phyloP scores from a whole-genome alignment of 495 filamentous ascomycete species.

The Penicillium antarcticum region DNA sequence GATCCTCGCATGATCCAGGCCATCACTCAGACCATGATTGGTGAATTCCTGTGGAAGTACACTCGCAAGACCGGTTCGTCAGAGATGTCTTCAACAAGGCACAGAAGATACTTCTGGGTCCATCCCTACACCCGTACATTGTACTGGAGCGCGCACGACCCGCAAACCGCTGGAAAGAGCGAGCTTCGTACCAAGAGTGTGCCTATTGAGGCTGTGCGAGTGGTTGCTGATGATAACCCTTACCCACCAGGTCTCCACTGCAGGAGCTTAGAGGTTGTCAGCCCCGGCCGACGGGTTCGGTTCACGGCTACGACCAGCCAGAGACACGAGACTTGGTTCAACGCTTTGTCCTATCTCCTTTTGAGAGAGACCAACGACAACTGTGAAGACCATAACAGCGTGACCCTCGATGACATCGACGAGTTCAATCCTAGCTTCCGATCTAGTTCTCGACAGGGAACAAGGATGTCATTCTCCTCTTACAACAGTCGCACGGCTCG shows the following conservation, averaged over 20 bases:
- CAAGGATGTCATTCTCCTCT: slow-evolving; percentile 73
- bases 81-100: slow-evolving; percentile 81
- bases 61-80: slow-evolving; percentile 85
- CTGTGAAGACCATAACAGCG: slow-evolving; percentile 56
- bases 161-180: slow-evolving; percentile 67
- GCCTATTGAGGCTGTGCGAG: slow-evolving; percentile 85
- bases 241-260: slow-evolving; percentile 91
- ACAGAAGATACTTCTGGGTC: slow-evolving; percentile 97
- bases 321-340: slow-evolving; percentile 98
- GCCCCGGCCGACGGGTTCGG: slow-evolving; percentile 81
- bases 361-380: slow-evolving; percentile 64
- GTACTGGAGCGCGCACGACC: slow-evolving; percentile 95
- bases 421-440: slow-evolving; percentile 81
- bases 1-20: slow-evolving; percentile 99
- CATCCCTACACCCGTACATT: slow-evolving; percentile 95
- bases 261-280: slow-evolving; percentile 86
- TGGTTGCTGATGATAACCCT: slow-evolving; percentile 94
- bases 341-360: slow-evolving; percentile 89
- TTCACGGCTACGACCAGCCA: slow-evolving; percentile 93
- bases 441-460: slow-evolving; percentile 50
- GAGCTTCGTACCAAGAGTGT: slow-evolving; percentile 93
- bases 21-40: slow-evolving; percentile 99
- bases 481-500: slow-evolving; percentile 71
- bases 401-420: slow-evolving; percentile 72
- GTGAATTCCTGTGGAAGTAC: slow-evolving; percentile 98